Evolutionary conservation across 1,284 basidiomycete genomes (phyloP).

Genomic region (Ustilago bromivora): DNA sequence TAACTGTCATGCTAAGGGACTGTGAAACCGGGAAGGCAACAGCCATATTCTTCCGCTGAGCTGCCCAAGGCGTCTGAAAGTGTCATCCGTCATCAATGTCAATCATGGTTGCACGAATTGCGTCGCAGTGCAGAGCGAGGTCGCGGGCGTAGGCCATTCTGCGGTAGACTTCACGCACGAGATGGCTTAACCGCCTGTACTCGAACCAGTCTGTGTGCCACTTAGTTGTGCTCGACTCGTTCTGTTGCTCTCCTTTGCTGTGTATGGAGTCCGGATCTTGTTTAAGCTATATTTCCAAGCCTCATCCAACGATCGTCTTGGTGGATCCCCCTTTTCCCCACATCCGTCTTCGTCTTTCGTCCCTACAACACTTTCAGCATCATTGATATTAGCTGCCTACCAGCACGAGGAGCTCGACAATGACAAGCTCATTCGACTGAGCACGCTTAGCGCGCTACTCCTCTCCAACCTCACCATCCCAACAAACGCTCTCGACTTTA

Average conservation of each 20-base stretch:
- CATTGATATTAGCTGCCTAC: background rate
- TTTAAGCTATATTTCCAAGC: constrained; percentile 7
- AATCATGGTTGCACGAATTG: background rate
- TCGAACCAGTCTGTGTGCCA: background rate
- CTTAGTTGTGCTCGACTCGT: background rate
- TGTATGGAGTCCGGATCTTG: background rate
- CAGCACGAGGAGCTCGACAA: background rate
- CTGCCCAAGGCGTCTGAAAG: background rate
- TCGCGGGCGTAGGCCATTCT: background rate
- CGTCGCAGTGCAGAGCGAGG: background rate
- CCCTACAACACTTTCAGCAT: background rate
- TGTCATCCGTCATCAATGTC: background rate
- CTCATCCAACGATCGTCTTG: background rate
- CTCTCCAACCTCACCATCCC: background rate
- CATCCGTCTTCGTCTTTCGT: background rate
- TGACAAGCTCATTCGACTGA: background rate
- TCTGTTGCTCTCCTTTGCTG: background rate
- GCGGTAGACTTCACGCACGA: background rate
- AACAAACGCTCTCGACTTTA: constrained; percentile 18
- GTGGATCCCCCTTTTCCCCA: constrained; percentile 6
- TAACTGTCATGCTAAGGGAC: background rate
- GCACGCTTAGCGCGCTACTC: constrained; percentile 7
- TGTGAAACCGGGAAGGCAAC: background rate
- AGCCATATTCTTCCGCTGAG: background rate
- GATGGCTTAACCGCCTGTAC: background rate